Evolutionary conservation across 2,329 filamentous ascomycete species (phyloP), one percentile per base, ranked within the genome.

Genomic region (Arthrobotrys megalospora): DNA sequence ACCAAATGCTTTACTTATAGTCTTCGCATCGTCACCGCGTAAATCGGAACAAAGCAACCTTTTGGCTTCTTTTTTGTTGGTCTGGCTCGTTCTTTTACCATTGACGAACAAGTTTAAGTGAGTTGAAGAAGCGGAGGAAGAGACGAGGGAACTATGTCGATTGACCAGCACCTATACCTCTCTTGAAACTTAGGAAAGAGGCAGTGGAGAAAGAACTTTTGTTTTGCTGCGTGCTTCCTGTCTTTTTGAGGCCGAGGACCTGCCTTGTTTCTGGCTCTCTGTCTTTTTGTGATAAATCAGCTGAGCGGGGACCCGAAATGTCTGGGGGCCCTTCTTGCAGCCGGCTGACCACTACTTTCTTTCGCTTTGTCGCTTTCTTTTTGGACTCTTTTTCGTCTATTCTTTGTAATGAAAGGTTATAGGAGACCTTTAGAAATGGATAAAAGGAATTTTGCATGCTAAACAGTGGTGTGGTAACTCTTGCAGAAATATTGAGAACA

Each of bases 1-100:
- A 77, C 50, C 24, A 16, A 12, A 50, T 11, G 41, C 19, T 14
- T 47, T 45, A 38, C 14, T 6, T 32, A 19, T 60, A 80, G 77
- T 68, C 77, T 80, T 72, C 77, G 77, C 63, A 77, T 80, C 67
- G 71, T 80, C 53, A 77, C 73, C 21, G 73, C 73, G 48, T 77
- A 70, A 71, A 64, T 60, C 4, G 19, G 12, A 66, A 47, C 24
- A 38, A 38, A 64, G n/a, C 34, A 43, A 1, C 14, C 14, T 24
- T 21, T 14, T n/a, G 5, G 11, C 36, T 10, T 38, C 12, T 8
- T 21, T 36, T 19, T 43, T 43, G 24, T 58, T 19, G 4, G 36
- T 66, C 8, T 50, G 8, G 21, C 58, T 41, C n/a, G 53, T 41
- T 63, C 28, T 52, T 64, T 66, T 48, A 73, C 41, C 45, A 50